Evolutionary conservation across 441 rosid species (phyloP).

Genomic region (Erodium moschatum): DNA sequence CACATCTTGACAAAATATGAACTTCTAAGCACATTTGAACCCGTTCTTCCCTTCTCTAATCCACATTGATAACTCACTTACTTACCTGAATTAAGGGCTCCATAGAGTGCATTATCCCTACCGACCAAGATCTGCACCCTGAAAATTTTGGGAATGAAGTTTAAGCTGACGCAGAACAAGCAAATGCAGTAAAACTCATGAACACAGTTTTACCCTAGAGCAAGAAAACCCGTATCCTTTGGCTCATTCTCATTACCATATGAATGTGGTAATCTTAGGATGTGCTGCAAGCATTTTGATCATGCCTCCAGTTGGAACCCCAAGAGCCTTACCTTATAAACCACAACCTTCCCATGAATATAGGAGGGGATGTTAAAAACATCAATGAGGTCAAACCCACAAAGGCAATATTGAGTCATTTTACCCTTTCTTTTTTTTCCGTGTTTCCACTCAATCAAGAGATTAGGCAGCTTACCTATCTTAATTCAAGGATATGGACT

Average conservation of each 20-base stretch:
- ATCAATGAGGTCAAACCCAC: slow-evolving; percentile 4
- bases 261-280: background rate
- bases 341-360: too few relatives aligned
- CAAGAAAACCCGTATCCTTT: slow-evolving; percentile 19
- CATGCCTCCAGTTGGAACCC: slow-evolving; percentile 11
- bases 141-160: slow-evolving; percentile 38
- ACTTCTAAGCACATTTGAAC: too few relatives aligned
- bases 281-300: slow-evolving; percentile 4
- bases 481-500: slow-evolving; percentile 24
- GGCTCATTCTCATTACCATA: slow-evolving; percentile 12
- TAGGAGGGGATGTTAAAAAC: too few relatives aligned
- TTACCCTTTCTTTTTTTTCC: background rate
- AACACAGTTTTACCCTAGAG: slow-evolving; percentile 14
- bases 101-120: slow-evolving; percentile 27
- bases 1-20: too few relatives aligned
- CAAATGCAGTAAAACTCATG: slow-evolving; percentile 20
- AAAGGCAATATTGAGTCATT: too few relatives aligned
- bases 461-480: slow-evolving; percentile 53
- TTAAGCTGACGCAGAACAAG: slow-evolving; percentile 25
- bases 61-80: slow-evolving; percentile 15
- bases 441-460: slow-evolving; percentile 17
- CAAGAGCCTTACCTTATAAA: slow-evolving; percentile 6
- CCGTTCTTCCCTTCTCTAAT: slow-evolving; percentile 19
- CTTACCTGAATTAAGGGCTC: slow-evolving; percentile 28
- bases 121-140: slow-evolving; percentile 36